Base-by-base conservation (phyloP, 768 basidiomycete genomes). In the Tricholoma sp. region DNA sequence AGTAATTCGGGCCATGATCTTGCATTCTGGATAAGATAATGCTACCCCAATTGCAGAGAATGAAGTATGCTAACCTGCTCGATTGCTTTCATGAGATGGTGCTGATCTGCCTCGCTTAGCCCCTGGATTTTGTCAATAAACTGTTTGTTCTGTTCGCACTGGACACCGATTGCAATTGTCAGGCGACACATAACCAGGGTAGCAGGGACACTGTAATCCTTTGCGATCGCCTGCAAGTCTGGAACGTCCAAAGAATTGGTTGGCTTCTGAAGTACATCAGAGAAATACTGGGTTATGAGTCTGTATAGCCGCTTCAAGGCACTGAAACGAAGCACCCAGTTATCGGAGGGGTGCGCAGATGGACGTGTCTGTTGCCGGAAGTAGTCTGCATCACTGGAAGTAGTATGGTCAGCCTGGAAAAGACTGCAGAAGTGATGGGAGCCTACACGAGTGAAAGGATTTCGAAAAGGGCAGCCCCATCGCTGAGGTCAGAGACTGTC, bases 101-200 rank as follows among this genome's bases (percentile, higher is more conserved):
- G 90, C 73, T 97, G 94, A 66, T 94, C 86, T 16, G 74, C 79
- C 70, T 96, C 89, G 59, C 83, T 87, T 60, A 97, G 71, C 2
- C 82, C 79, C 65, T 95, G 94, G 34, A 98, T 98, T 72, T 84
- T 89, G 67, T 84, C 86, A 59, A 98, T 94, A 62, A 95, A 88
- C 60, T 86, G 83, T 74, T 92, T 85, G 66, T 95, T 95, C 69
- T 83, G 83, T 68, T 90, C 88, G 66, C 90, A 94, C 71, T 95
- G 92, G 9, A 94, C 92, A 1, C 88, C 86, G 62, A 94, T 89
- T 19, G 88, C 90, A 49, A 96, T 86, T 11, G 88, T 86, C 43
- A 94, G 76, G 49, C 89, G 82, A 66, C 91, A 94, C 74, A 95
- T 78, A 18, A 82, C 76, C 27, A 94, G 76, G 3, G 86, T 85